A percentile compares a stretch with the other conserved stretches of the same genome.
phyloP scores from a whole-genome alignment of 495 filamentous ascomycete species.

The Aspergillus ostianus region DNA sequence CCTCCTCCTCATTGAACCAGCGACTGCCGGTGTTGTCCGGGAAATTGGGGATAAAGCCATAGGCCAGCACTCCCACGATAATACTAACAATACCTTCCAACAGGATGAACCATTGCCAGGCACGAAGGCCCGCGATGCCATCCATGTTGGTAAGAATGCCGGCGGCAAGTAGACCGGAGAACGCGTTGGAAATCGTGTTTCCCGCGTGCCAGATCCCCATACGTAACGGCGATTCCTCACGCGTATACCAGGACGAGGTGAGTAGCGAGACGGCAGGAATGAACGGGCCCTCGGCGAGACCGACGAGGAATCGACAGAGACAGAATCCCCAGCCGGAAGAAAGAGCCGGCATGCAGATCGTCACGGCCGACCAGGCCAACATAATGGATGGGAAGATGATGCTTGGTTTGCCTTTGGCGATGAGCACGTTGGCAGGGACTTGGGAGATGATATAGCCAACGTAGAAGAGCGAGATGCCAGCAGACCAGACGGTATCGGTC shows the following conservation, averaged over 20 bases:
- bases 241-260: conserved; percentile 14
- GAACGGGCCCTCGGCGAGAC: conserved; percentile 9
- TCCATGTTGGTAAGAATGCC: conserved; percentile 17
- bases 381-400: conserved; percentile 13
- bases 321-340: conserved; percentile 13
- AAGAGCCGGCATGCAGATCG: conserved; percentile 14
- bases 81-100: conserved; percentile 15
- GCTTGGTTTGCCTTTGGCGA: conserved; percentile 13
- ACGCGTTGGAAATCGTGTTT: conserved; percentile 17
- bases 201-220: conserved; percentile 18
- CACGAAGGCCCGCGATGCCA: conserved; percentile 6
- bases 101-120: conserved; percentile 20
- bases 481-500: conserved; percentile 12
- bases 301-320: conserved; percentile 14
- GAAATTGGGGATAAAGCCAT: conserved; percentile 11
- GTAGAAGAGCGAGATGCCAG: conserved; percentile 13
- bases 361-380: conserved; percentile 14
- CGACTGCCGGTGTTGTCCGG: conserved; percentile 11
- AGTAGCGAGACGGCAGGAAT: conserved; percentile 11
- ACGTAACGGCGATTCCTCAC: conserved; percentile 11
- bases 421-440: conserved; percentile 14
- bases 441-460: conserved; percentile 17
- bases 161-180: conserved; percentile 14
- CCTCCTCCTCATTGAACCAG: conserved; percentile 14
- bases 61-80: conserved; percentile 5